Conservation (phyloP, 1,284 basidiomycete genomes). For the Schizopora paradoxa region DNA sequence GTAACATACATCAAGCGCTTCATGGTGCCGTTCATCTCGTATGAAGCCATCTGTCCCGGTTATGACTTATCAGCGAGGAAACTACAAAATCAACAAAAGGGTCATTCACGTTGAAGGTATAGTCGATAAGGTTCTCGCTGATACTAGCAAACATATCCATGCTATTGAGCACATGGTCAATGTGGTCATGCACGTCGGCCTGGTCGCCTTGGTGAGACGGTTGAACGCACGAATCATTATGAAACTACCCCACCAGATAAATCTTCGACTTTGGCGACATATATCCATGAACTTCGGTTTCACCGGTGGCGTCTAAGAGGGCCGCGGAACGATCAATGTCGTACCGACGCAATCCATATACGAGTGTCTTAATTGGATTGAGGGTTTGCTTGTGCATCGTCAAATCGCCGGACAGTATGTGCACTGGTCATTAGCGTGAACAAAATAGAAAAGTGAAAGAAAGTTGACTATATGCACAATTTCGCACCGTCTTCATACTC, state of each 20-base stretch:
- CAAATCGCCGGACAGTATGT: conserved; percentile 68
- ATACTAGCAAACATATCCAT: conserved; percentile 65
- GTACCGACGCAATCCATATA: conserved; percentile 61
- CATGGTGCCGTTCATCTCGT: conserved; percentile 70
- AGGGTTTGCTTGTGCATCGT: conserved; percentile 64
- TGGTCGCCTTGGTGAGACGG: too few species aligned
- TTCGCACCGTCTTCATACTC: conserved; percentile 51
- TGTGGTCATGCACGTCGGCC: conserved; percentile 64
- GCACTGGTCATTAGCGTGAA: conserved; percentile 38
- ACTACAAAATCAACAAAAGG: conserved; percentile 5
- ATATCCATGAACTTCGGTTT: conserved; percentile 45
- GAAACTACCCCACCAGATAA: conserved; percentile 60
- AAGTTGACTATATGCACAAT: conserved; percentile 36
- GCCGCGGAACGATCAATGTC: conserved; percentile 60
- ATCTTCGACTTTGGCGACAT: conserved; percentile 67
- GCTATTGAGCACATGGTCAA: conserved; percentile 60
- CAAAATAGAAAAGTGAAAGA: background rate
- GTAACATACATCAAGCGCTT: conserved; percentile 35
- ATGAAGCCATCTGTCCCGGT: conserved; percentile 48
- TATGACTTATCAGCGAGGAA: background rate
- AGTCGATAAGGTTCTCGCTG: conserved; percentile 65
- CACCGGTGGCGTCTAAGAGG: conserved; percentile 31
- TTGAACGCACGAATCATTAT: too few species aligned
- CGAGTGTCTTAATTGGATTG: conserved; percentile 59
- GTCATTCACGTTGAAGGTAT: conserved; percentile 51